Conservation (phyloP, 108 stramenopile species). For the Cylindrotheca fusiformis region DNA sequence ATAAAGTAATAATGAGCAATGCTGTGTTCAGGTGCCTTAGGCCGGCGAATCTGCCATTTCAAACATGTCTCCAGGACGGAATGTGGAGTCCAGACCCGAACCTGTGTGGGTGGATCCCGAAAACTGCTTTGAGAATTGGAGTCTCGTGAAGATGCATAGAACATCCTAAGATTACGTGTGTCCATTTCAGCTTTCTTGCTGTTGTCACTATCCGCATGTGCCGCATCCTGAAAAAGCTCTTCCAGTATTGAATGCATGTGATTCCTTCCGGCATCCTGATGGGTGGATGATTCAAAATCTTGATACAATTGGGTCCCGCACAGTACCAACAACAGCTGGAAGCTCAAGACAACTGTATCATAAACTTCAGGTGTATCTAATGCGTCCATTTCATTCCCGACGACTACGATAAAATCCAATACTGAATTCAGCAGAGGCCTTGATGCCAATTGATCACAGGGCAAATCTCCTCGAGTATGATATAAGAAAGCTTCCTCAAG, state of each 20-base stretch:
- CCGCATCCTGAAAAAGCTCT: constrained; percentile 16
- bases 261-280: not conserved
- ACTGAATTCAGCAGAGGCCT: constrained; percentile 45
- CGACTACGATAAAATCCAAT: constrained; percentile 32
- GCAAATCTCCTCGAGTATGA: constrained; percentile 26
- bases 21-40: constrained; percentile 56
- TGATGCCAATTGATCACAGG: constrained; percentile 37
- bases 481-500: constrained; percentile 28
- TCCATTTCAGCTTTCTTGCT: constrained; percentile 3
- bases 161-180: constrained; percentile 10
- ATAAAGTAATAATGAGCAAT: constrained; percentile 53
- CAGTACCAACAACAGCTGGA: constrained; percentile 63
- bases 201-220: not conserved
- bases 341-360: constrained; percentile 51
- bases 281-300: constrained; percentile 44
- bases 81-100: constrained; percentile 41
- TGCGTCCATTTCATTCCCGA: constrained; percentile 17
- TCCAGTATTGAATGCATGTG: constrained; percentile 19
- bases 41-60: constrained; percentile 56
- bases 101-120: constrained; percentile 1
- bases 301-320: constrained; percentile 75
- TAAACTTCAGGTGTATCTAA: constrained; percentile 66
- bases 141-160: constrained; percentile 13
- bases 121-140: constrained; percentile 5
- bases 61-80: constrained; percentile 42